These are phyloP conservation scores for Pichia ethanolica DNA, from an alignment of 805 yeast species.

Conservation along the genomic window DNA sequence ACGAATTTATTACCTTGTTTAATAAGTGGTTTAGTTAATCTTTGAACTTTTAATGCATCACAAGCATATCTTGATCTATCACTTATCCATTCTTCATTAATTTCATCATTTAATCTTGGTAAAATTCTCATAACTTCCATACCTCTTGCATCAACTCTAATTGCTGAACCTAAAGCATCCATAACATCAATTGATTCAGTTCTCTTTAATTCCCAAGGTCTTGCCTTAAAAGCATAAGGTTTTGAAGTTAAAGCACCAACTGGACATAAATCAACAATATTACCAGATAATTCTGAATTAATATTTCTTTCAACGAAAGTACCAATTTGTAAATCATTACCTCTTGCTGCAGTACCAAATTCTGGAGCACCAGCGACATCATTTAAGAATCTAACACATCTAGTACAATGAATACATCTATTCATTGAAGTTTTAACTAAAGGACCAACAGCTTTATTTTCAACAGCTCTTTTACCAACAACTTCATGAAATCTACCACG, in stretches of 20 bases:
- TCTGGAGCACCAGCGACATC: slow-evolving; percentile 93
- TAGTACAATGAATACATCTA: slow-evolving; percentile 86
- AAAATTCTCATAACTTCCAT: slow-evolving; percentile 80
- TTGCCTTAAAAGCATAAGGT: slow-evolving; percentile 86
- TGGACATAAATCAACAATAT: slow-evolving; percentile 82
- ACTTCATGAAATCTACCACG: slow-evolving; percentile 80
- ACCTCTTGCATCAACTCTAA: slow-evolving; percentile 82
- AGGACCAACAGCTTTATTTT: slow-evolving; percentile 87
- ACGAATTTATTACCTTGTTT: slow-evolving; percentile 63
- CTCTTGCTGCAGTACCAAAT: slow-evolving; percentile 83
- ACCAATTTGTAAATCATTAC: slow-evolving; percentile 88
- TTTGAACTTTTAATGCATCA: slow-evolving; percentile 81
- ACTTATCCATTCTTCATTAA: slow-evolving; percentile 87
- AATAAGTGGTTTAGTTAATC: slow-evolving; percentile 74
- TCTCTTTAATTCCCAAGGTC: slow-evolving; percentile 90
- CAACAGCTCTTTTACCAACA: slow-evolving; percentile 81
- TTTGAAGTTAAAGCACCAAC: slow-evolving; percentile 88
- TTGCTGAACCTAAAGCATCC: slow-evolving; percentile 77
- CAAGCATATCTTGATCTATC: slow-evolving; percentile 82
- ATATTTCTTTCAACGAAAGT: slow-evolving; percentile 80
- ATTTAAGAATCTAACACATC: slow-evolving; percentile 84
- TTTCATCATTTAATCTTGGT: slow-evolving; percentile 79
- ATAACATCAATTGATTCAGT: slow-evolving; percentile 80
- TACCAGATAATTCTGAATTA: slow-evolving; percentile 80
- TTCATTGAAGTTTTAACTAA: slow-evolving; percentile 86